Conservation (phyloP, 257 asterid genomes). For the Paraleonurus japonicus region DNA sequence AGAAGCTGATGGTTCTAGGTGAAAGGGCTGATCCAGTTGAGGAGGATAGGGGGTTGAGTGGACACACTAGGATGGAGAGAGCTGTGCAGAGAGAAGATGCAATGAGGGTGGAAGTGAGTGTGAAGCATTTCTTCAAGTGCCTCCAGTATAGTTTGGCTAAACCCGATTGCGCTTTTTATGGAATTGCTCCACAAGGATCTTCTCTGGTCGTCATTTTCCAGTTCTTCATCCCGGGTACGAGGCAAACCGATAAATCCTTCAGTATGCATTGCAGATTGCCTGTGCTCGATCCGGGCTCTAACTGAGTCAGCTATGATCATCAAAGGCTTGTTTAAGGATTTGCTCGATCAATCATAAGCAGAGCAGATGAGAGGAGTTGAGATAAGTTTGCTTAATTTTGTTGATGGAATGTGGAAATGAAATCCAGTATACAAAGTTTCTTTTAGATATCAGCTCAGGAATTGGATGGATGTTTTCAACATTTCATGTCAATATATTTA, state of each 20-base stretch:
- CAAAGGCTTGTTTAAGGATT: no score
- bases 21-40: conserved; percentile 51
- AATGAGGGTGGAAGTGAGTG: conserved; percentile 76
- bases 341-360: neutral
- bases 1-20: conserved; percentile 69
- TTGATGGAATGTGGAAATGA: neutral
- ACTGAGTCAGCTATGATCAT: conserved; percentile 28
- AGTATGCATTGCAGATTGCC: conserved; percentile 89
- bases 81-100: conserved; percentile 78
- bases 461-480: neutral
- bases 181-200: conserved; percentile 64
- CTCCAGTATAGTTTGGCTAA: conserved; percentile 73
- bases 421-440: neutral
- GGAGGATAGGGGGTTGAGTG: conserved; percentile 47
- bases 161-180: conserved; percentile 89
- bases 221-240: conserved; percentile 85
- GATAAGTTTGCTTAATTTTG: neutral
- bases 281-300: conserved; percentile 86
- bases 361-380: neutral
- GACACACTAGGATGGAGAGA: conserved; percentile 55
- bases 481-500: neutral
- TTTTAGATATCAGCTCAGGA: neutral
- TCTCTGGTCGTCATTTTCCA: conserved; percentile 82
- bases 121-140: conserved; percentile 83
- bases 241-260: conserved; percentile 71